These are phyloP conservation scores for Tetracladium maxilliforme DNA, from an alignment of 2,329 filamentous ascomycete species.

Conservation along the genomic window DNA sequence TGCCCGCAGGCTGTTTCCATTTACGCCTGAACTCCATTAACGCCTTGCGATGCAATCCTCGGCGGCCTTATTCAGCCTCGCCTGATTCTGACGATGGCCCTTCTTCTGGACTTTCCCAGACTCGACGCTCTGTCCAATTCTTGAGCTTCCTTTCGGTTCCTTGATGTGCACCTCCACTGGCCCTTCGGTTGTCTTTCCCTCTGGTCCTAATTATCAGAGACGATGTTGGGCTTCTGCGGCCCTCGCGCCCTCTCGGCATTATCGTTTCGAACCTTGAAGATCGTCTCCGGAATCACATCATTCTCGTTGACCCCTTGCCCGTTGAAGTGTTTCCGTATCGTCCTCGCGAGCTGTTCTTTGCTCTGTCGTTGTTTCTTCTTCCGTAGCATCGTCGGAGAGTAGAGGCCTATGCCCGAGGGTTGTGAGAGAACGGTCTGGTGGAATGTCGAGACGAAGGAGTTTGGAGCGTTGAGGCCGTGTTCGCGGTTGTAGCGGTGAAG, in stretches of 20 bases:
- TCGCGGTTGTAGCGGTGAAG: conserved; percentile 65
- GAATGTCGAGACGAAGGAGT: conserved; percentile 51
- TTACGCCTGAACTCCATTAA: too few species aligned
- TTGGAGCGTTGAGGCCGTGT: conserved; percentile 55
- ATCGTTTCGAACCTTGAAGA: too few species aligned
- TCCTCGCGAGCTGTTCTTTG: conserved; percentile 57
- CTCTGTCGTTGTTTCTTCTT: conserved; percentile 49
- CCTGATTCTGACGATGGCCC: too few species aligned
- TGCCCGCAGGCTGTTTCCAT: too few species aligned
- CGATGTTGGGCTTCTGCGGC: conserved; percentile 9
- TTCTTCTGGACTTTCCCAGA: too few species aligned
- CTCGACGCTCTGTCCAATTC: too few species aligned
- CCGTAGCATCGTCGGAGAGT: conserved; percentile 64
- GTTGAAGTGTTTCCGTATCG: conserved; percentile 74
- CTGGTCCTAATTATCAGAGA: too few species aligned
- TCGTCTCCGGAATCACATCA: conserved; percentile 67
- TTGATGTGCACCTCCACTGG: too few species aligned
- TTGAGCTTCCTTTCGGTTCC: too few species aligned
- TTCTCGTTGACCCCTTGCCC: conserved; percentile 65
- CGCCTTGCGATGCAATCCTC: too few species aligned
- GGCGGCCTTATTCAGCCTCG: too few species aligned
- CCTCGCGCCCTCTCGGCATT: conserved; percentile 14
- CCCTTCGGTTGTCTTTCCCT: too few species aligned
- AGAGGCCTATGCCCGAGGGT: conserved; percentile 49
- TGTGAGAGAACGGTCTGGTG: conserved; percentile 45